phyloP scores from a whole-genome alignment of 164 flowering plant genomes.

The Chimonanthus praecox region DNA sequence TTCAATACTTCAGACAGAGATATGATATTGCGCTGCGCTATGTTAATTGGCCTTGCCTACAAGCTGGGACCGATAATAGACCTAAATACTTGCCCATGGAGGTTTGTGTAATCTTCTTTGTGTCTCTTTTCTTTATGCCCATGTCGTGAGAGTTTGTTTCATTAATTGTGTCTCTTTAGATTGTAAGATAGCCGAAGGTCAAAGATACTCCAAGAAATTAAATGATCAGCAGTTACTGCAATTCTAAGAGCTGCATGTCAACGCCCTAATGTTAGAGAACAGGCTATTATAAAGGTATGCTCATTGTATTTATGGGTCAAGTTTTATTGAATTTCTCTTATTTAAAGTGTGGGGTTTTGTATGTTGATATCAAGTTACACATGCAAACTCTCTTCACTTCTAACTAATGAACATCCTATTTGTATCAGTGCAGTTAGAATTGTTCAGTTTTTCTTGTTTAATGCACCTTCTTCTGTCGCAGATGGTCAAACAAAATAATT shows the following conservation, averaged over 20 bases:
- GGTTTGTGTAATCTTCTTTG: slow-evolving; percentile 10
- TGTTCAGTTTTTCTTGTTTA: too few relatives aligned
- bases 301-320: too few relatives aligned
- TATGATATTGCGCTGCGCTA: slow-evolving; percentile 12
- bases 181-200: slow-evolving; percentile 63
- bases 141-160: not conserved
- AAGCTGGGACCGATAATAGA: slow-evolving; percentile 25
- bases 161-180: slow-evolving; percentile 21
- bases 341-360: too few relatives aligned
- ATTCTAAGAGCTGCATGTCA: slow-evolving; percentile 64
- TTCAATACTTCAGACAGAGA: slow-evolving; percentile 21
- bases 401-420: too few relatives aligned
- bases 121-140: not conserved
- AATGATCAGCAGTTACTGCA: slow-evolving; percentile 65
- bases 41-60: slow-evolving; percentile 25
- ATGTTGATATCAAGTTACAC: too few relatives aligned
- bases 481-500: slow-evolving; percentile 38
- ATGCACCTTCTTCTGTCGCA: slow-evolving; percentile 11
- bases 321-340: too few relatives aligned
- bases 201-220: slow-evolving; percentile 51
- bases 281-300: not conserved
- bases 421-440: too few relatives aligned
- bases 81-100: slow-evolving; percentile 31
- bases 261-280: slow-evolving; percentile 47
- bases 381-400: not conserved